A percentile compares a stretch with the other conserved stretches of the same genome.
Conservation (phyloP, 257 asterid species). For the Plantago elongata region DNA sequence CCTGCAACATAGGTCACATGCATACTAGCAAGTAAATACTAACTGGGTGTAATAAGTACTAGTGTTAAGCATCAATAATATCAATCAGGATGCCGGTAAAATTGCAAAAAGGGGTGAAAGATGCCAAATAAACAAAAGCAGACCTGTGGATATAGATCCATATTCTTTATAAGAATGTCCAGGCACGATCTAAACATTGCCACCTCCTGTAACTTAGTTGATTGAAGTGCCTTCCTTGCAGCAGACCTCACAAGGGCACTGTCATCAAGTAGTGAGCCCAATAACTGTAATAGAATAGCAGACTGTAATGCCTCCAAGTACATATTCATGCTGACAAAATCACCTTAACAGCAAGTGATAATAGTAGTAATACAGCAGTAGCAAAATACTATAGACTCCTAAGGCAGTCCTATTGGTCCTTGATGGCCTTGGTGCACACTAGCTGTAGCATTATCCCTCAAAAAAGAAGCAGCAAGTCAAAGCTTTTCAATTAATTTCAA, state of each 20-base stretch:
- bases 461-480: too few species aligned
- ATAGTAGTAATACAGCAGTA: too few species aligned
- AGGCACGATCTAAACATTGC: conserved; percentile 56
- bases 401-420: too few species aligned
- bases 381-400: too few species aligned
- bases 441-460: too few species aligned
- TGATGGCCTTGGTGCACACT: too few species aligned
- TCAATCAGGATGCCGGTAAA: background rate
- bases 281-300: conserved; percentile 53
- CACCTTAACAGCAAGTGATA: too few species aligned
- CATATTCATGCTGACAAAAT: too few species aligned
- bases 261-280: conserved; percentile 54
- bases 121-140: conserved; percentile 17
- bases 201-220: conserved; percentile 45
- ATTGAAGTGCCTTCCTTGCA: conserved; percentile 52
- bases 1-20: conserved; percentile 44
- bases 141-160: conserved; percentile 80
- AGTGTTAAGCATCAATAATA: background rate
- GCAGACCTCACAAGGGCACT: conserved; percentile 56
- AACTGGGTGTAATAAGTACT: background rate
- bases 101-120: background rate
- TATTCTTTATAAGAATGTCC: conserved; percentile 49
- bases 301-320: background rate
- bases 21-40: conserved; percentile 3
- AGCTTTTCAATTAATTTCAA: too few species aligned